Evolutionary conservation across 768 basidiomycete species (phyloP), one percentile per base, ranked within the genome.

Genomic region (Amanita polypyramis): DNA sequence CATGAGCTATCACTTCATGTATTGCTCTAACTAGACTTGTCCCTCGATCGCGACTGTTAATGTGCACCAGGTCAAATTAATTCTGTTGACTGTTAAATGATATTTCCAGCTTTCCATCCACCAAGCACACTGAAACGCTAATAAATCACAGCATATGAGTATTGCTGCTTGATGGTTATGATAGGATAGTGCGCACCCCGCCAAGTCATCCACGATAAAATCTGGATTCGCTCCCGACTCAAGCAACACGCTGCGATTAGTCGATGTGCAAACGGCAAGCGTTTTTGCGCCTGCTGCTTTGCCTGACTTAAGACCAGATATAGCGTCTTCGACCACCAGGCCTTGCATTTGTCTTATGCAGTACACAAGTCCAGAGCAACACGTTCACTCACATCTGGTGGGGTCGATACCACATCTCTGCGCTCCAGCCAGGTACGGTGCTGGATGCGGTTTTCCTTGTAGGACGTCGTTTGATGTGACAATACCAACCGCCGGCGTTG

Each of bases 251-350:
- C 76, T 72, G 14, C 77, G 67, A 20, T 73, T 58, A 46, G 91
- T 85, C 4, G 85, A 85, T 27, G 93, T 94, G 59, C 85, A 87
- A 1, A 93, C 86, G 1, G 85, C 93, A 11, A 95, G 72, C 0
- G 85, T 86, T 40, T 63, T 71, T 42, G 85, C 74, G 9, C 89
- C 88, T 14, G 89, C 85, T 5, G 84, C 80, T 40, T 74, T 75
- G 17, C 90, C 90, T 12, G 86, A 74, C 51, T 68, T 69, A 53
- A 93, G 65, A 2, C 93, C 93, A 11, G 87, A 82, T 3, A 90
- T 84, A 1, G 93, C 91, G 57, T 96, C 93, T 57, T 94, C 91
- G 2, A 96, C 72, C 6, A 95, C 92, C 50, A 95, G 69, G 57
- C 85, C 86, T 89, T 54, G 12, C 42, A 7, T 25, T 43, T 20